Evolutionary conservation across 2,329 filamentous ascomycete genomes (phyloP), one percentile per base, ranked within the genome.

Genomic region (Aspergillus sp.): DNA sequence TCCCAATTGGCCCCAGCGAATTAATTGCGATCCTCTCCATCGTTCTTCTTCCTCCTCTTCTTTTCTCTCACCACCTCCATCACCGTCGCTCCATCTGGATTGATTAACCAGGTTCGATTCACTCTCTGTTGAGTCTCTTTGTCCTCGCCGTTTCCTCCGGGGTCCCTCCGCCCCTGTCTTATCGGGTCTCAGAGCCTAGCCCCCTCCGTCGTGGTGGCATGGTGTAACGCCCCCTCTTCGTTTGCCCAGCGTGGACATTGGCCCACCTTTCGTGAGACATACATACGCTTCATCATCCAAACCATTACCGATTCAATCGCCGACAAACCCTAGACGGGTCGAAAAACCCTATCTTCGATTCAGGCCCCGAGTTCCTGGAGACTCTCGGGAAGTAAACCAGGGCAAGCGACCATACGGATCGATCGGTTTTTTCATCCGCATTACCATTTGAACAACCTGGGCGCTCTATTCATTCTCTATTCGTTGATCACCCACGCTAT

Each of bases 1-100:
- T 57, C 58, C 54, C 57, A 55, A 55, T 55, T 52, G 56, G 55
- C 63, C 62, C 61, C 63, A 55, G 51, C 40, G 40, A 42, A 42
- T 42, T 42, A 42, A 42, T 42, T 42, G 17, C 40, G 40, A 42
- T 60, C 56, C 53, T 56, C 55, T 56, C 55, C 52, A 53, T 53
- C 52, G 47, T 30, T 42, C 22, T 32, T 38, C 24, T 43, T 32
- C 50, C 41, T 51, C 44, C 16, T 20, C 49, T 26, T 54, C 22
- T 47, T 35, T 33, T 49, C 47, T 43, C 33, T 47, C 44, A 33
- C 32, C 14, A 22, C 43, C 22, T 41, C 30, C 40, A 33, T 52
- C 40, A 14, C 36, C 22, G 17, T 47, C 24, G 13, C 45, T 48
- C 42, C 42, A 19, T 33, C 49, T 35, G 26, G 35, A 16, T 36